phyloP scores from a whole-genome alignment of 768 basidiomycete genomes.

The Boletus subcaerulescens region DNA sequence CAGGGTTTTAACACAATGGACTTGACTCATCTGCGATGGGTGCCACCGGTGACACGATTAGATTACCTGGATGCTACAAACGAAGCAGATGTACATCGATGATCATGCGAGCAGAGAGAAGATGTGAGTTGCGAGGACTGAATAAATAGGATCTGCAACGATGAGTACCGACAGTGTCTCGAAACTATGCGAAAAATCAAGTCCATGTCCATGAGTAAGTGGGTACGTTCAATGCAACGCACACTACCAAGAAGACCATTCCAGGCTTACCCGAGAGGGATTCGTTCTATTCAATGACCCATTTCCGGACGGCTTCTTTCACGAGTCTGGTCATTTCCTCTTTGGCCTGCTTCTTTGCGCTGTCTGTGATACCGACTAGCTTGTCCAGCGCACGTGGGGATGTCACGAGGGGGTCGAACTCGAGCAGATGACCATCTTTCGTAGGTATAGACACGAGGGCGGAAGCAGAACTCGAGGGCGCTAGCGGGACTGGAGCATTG shows the following conservation, averaged over 20 bases:
- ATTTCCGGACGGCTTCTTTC: constrained; percentile 71
- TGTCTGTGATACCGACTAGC: constrained; percentile 74
- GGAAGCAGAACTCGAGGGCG: constrained; percentile 33
- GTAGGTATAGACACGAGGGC: constrained; percentile 78
- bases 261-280: too few species aligned
- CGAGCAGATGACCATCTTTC: constrained; percentile 75
- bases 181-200: constrained; percentile 1
- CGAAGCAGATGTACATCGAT: constrained; percentile 17
- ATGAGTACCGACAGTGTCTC: not conserved
- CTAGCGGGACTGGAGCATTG: not conserved
- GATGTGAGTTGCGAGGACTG: constrained; percentile 1
- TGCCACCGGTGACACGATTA: not conserved
- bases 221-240: too few species aligned
- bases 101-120: not conserved
- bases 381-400: constrained; percentile 71
- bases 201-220: not conserved
- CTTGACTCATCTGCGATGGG: too few species aligned
- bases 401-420: constrained; percentile 79
- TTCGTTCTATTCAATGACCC: constrained; percentile 51
- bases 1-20: too few species aligned
- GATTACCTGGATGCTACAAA: constrained; percentile 17
- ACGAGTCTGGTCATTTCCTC: constrained; percentile 73
- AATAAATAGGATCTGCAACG: constrained; percentile 12
- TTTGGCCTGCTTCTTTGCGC: constrained; percentile 79
- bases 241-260: too few species aligned